phyloP scores from a whole-genome alignment of 768 basidiomycete genomes.

The Boletellus ananas region DNA sequence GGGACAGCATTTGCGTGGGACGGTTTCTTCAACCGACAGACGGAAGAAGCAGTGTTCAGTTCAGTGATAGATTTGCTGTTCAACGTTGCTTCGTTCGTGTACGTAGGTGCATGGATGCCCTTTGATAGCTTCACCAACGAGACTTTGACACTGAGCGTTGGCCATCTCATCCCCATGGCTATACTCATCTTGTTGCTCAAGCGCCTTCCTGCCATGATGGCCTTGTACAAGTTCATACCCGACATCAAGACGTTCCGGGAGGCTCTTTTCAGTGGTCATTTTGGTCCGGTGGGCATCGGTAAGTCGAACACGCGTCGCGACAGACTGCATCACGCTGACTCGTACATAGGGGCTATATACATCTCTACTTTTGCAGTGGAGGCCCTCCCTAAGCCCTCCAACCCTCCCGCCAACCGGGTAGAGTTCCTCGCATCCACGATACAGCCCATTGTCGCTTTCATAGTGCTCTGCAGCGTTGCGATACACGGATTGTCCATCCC shows the following conservation, averaged over 20 bases:
- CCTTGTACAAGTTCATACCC: conserved; percentile 88
- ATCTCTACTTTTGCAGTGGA: conserved; percentile 80
- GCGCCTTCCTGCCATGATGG: conserved; percentile 79
- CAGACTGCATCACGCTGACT: conserved; percentile 1
- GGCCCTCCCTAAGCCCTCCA: conserved; percentile 46
- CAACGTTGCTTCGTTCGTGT: conserved; percentile 94
- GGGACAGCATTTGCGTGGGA: conserved; percentile 98
- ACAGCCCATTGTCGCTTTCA: conserved; percentile 90
- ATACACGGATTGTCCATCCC: conserved; percentile 92
- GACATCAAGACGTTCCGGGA: conserved; percentile 94
- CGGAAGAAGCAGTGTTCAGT: conserved; percentile 92
- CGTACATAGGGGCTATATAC: conserved; percentile 72
- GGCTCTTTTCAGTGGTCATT: conserved; percentile 93
- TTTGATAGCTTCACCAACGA: conserved; percentile 73
- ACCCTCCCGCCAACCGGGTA: conserved; percentile 52
- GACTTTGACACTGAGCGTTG: conserved; percentile 66
- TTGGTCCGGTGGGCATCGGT: conserved; percentile 85
- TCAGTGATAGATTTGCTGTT: conserved; percentile 95
- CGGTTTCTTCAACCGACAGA: conserved; percentile 89
- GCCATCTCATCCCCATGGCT: conserved; percentile 82
- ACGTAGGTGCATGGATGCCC: conserved; percentile 97
- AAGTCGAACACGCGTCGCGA: conserved; percentile 11
- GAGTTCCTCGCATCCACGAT: conserved; percentile 70
- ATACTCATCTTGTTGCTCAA: conserved; percentile 79
- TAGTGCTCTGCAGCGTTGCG: conserved; percentile 89